A percentile compares a stretch with the other conserved stretches of the same genome.
These are phyloP conservation scores for Naematelia aurantialba DNA, from an alignment of 768 basidiomycete genomes.

Conservation along the genomic window DNA sequence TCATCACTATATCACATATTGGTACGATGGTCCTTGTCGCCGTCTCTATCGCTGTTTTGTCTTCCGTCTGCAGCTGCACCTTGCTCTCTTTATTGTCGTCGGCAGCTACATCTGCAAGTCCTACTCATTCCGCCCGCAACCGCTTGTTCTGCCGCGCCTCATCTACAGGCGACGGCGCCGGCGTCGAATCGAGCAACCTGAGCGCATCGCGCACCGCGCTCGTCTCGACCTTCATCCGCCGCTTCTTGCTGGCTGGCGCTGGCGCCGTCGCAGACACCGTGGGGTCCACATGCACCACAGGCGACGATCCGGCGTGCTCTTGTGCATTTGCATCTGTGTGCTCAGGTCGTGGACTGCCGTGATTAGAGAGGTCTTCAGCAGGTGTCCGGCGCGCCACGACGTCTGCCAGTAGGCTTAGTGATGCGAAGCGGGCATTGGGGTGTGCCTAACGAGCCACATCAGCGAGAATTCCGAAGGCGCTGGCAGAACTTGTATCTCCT, in stretches of 20 bases:
- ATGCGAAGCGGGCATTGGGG: slow-evolving; percentile 45
- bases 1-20: too few relatives aligned
- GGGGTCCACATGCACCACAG: too few relatives aligned
- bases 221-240: slow-evolving; percentile 41
- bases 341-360: background rate
- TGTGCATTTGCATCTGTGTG: too few relatives aligned
- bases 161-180: slow-evolving; percentile 9
- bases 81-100: background rate
- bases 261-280: background rate
- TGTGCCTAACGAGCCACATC: too few relatives aligned
- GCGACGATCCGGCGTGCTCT: too few relatives aligned
- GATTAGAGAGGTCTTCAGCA: background rate
- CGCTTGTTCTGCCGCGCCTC: background rate
- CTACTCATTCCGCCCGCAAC: background rate
- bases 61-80: background rate
- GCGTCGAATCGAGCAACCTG: slow-evolving; percentile 35
- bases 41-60: background rate
- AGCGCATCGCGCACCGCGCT: slow-evolving; percentile 43
- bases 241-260: slow-evolving; percentile 11
- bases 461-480: too few relatives aligned
- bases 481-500: too few relatives aligned
- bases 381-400: slow-evolving; percentile 44
- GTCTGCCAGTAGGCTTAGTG: slow-evolving; percentile 45
- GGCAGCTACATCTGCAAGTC: background rate
- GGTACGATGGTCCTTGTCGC: too few relatives aligned